phyloP scores from a whole-genome alignment of 129 eudicot genomes.

The Heracleum sosnowskyi region DNA sequence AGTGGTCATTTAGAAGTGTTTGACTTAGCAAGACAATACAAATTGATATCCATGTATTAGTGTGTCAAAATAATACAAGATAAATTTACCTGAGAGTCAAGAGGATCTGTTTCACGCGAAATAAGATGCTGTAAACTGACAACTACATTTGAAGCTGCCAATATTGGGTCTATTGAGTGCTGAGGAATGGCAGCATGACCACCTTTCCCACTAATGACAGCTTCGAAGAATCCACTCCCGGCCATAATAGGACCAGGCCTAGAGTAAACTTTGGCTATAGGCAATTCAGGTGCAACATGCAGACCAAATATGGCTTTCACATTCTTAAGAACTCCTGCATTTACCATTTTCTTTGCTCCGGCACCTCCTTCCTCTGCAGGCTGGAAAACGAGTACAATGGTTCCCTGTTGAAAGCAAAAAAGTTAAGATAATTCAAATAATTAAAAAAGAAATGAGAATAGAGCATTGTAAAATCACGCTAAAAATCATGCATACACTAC shows the following conservation, averaged over 20 bases:
- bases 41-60: neutral
- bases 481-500: neutral
- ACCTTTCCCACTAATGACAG: slow-evolving; percentile 59
- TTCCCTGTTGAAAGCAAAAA: slow-evolving; percentile 42
- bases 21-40: neutral
- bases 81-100: slow-evolving; percentile 49
- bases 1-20: neutral
- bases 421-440: neutral
- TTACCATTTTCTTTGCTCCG: slow-evolving; percentile 53
- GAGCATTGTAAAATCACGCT: neutral
- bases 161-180: slow-evolving; percentile 54
- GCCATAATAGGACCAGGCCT: slow-evolving; percentile 50
- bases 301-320: slow-evolving; percentile 62
- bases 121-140: slow-evolving; percentile 63
- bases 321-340: slow-evolving; percentile 45
- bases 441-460: neutral
- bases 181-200: slow-evolving; percentile 93
- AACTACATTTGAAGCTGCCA: slow-evolving; percentile 59
- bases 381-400: slow-evolving; percentile 60
- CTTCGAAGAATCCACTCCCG: slow-evolving; percentile 50
- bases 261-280: slow-evolving; percentile 36
- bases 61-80: neutral
- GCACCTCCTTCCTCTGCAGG: slow-evolving; percentile 79
- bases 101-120: slow-evolving; percentile 69
- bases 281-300: slow-evolving; percentile 33